Evolutionary conservation across 768 basidiomycete species (phyloP), one percentile per base, ranked within the genome.

Genomic region (Naganishia vaughanmartiniae): DNA sequence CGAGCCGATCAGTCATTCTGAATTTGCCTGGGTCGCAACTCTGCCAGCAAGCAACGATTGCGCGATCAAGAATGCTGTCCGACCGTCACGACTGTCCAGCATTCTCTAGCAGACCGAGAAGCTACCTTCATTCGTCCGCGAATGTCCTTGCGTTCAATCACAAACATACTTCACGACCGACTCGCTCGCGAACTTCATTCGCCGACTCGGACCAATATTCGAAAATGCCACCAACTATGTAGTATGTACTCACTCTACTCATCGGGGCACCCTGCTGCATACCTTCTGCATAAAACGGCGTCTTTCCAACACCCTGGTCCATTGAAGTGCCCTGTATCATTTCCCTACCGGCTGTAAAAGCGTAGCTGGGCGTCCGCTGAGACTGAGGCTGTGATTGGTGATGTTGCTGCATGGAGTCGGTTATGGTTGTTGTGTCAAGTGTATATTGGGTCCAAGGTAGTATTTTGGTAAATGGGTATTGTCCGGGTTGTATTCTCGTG

Each of bases 171-270:
- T 42, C 15, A 11, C 42, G 2, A 15, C 17, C 48, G 7, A 24
- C 12, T 7, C 48, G 4, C n/a, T 51, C 4, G 14, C 21, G 7
- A 12, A n/a, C 42, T 51, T 26, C 24, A 21, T 14, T n/a, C 17
- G 24, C 19, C n/a, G 7, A 6, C 14, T 46, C 57, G 2, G 21
- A 14, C n/a, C 17, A 28, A 39, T 19, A 19, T 21, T n/a, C 3
- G n/a, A 21, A 39, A 21, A 33, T 11, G 11, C 11, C 26, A 63
- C n/a, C n/a, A n/a, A n/a, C n/a, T n/a, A n/a, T n/a, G n/a, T n/a
- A n/a, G n/a, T n/a, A n/a, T n/a, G n/a, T n/a, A n/a, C 60, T 63
- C 60, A 63, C 60, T 34, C 60, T 63, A 30, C 39, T 63, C 60
- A 63, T 45, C 39, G 60, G 60, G 26, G 39, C 60, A 17, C 24